Percentiles rank a stretch among this genome's conserved stretches.
These are phyloP conservation scores for Cokeromyces recurvatus DNA, from an alignment of 371 early-diverging fungal species.

Conservation along the genomic window DNA sequence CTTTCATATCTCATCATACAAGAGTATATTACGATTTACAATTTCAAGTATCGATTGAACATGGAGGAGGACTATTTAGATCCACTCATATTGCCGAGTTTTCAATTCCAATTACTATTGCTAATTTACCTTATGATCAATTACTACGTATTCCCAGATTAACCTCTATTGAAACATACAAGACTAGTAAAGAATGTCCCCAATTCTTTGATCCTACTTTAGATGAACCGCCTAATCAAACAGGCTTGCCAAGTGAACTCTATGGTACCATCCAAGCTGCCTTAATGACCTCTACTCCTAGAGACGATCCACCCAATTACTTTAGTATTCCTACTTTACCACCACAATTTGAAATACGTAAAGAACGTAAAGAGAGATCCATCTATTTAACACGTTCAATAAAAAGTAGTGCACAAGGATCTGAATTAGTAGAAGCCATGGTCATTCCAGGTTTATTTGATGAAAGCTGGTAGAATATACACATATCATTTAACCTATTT, in stretches of 20 bases:
- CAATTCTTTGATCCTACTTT: slow-evolving; percentile 35
- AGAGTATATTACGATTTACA: slow-evolving; percentile 40
- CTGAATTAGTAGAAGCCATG: slow-evolving; percentile 26
- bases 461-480: slow-evolving; percentile 26
- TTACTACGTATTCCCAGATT: slow-evolving; percentile 36
- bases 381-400: slow-evolving; percentile 33
- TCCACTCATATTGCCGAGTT: slow-evolving; percentile 25
- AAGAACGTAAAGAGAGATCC: slow-evolving; percentile 34
- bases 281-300: slow-evolving; percentile 23
- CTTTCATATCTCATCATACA: slow-evolving; percentile 37
- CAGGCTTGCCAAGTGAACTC: slow-evolving; percentile 14
- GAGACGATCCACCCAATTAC: slow-evolving; percentile 44
- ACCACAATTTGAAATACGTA: slow-evolving; percentile 25
- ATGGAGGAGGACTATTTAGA: slow-evolving; percentile 32
- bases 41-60: slow-evolving; percentile 25
- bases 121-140: slow-evolving; percentile 40
- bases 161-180: slow-evolving; percentile 28
- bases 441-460: slow-evolving; percentile 30
- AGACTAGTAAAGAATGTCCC: slow-evolving; percentile 28
- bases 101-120: slow-evolving; percentile 35
- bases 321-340: slow-evolving; percentile 34
- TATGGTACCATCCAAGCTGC: slow-evolving; percentile 21
- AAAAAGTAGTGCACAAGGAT: slow-evolving; percentile 17
- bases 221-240: slow-evolving; percentile 36
- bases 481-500: background rate